A percentile compares a stretch with the other conserved stretches of the same genome.
Evolutionary conservation across 2,329 filamentous ascomycete genomes (phyloP).

Genomic region (Diplodia sapinea): DNA sequence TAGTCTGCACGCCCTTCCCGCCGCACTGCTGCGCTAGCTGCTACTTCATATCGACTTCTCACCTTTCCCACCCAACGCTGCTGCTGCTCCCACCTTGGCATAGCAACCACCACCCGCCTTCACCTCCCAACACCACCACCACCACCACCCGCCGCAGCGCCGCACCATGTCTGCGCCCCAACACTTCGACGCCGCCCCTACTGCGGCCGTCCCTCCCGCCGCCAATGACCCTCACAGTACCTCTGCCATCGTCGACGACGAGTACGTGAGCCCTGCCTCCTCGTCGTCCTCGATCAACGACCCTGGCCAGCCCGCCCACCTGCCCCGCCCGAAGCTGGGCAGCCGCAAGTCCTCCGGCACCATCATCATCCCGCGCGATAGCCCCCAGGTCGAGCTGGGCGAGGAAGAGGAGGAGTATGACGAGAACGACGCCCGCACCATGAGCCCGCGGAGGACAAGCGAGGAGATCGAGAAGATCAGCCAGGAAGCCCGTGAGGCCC

Average conservation of each 20-base stretch:
- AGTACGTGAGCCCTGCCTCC: conserved; percentile 31
- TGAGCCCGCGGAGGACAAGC: conserved; percentile 90
- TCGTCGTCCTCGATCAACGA: conserved; percentile 32
- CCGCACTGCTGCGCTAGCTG: conserved; percentile 23
- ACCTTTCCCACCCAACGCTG: conserved; percentile 19
- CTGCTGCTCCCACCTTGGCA: conserved; percentile 28
- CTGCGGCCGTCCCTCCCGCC: conserved; percentile 21
- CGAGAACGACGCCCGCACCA: conserved; percentile 86
- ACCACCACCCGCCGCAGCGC: not conserved
- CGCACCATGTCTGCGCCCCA: conserved; percentile 30
- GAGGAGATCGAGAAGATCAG: conserved; percentile 89
- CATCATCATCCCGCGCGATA: conserved; percentile 80
- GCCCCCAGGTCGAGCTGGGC: conserved; percentile 72
- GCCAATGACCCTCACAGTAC: conserved; percentile 29
- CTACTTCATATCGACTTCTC: conserved; percentile 29
- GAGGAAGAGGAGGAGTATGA: conserved; percentile 79
- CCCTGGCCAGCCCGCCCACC: conserved; percentile 22
- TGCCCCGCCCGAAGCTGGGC: conserved; percentile 67
- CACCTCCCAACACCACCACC: not conserved
- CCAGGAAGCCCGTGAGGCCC: conserved; percentile 72
- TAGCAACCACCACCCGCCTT: conserved; percentile 9
- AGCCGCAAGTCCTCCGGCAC: conserved; percentile 81
- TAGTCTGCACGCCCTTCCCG: conserved; percentile 29
- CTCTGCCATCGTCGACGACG: conserved; percentile 31
- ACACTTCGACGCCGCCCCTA: conserved; percentile 26